Evolutionary conservation across 257 asterid species (phyloP), one percentile per base, ranked within the genome.

Genomic region (Penstemon eatonii): DNA sequence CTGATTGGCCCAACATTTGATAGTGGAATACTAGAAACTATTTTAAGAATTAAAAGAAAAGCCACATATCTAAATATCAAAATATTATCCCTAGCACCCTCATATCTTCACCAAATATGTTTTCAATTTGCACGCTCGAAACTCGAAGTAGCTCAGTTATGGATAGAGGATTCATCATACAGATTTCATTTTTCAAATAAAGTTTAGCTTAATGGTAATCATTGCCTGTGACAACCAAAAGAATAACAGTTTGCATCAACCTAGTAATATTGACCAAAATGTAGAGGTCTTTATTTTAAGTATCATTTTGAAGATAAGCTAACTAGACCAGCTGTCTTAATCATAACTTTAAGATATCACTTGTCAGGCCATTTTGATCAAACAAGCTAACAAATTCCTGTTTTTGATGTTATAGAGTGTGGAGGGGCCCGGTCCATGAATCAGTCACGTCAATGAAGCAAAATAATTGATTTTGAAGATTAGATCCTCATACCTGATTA

Each of bases 401-500:
- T n/a, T 50, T 75, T 11, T 12, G 44, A 40, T 50, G 53, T 25
- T 53, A 25, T 18, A 51, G 47, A 54, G 56, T 56, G 52, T 56
- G 41, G 43, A 12, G 65, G n/a, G 50, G 56, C 18, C 8, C 51
- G 25, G 4, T n/a, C n/a, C n/a, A 19, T 5, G 47, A 15, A 47
- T 39, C 15, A 40, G 46, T 7, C 59, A 13, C 43, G 43, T 58
- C 50, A 58, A 54, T n/a, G 56, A 64, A 72, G 63, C 63, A 68
- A 33, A 51, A 15, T 8, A 7, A 7, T 5, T 11, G 12, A 18
- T 46, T 47, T 53, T 39, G 8, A 65, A 25, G 55, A 61, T 61
- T 44, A 66, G 56, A 67, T 69, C 62, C 7, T 8, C 44, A 18
- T 80, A 88, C 96, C 93, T 88, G 96, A 86, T 88, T 88, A 63